phyloP scores from a whole-genome alignment of 306 rosid species.

The Crotalaria pallida region DNA sequence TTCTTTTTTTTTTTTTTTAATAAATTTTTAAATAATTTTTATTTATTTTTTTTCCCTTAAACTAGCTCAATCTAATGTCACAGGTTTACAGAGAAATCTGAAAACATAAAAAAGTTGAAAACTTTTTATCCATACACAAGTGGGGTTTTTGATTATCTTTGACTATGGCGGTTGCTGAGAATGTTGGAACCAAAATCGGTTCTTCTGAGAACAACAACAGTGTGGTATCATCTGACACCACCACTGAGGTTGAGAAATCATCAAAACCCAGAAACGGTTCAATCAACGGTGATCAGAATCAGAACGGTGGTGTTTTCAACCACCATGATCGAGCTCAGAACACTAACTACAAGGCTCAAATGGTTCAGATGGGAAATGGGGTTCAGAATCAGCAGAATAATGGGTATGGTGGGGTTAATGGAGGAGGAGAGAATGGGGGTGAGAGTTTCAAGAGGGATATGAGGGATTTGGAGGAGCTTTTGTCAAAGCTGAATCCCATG shows the following conservation, averaged over 20 bases:
- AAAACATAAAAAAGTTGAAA: neutral
- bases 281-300: slow-evolving; percentile 44
- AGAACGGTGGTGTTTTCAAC: slow-evolving; percentile 25
- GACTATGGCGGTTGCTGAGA: slow-evolving; percentile 93
- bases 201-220: slow-evolving; percentile 49
- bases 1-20: too few relatives aligned
- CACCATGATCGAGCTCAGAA: slow-evolving; percentile 42
- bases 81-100: slow-evolving; percentile 27
- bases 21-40: too few relatives aligned
- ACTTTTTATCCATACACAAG: slow-evolving; percentile 16
- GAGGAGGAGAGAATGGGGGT: slow-evolving; percentile 36
- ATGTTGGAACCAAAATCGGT: slow-evolving; percentile 50
- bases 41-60: too few relatives aligned
- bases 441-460: slow-evolving; percentile 69
- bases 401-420: slow-evolving; percentile 51
- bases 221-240: slow-evolving; percentile 50
- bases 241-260: slow-evolving; percentile 50
- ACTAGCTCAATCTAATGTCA: neutral
- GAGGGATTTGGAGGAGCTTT: slow-evolving; percentile 89
- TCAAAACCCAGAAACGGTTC: slow-evolving; percentile 51
- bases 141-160: neutral
- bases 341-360: slow-evolving; percentile 54
- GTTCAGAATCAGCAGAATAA: slow-evolving; percentile 47
- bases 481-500: slow-evolving; percentile 95
- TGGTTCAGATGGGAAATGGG: slow-evolving; percentile 56